phyloP scores from a whole-genome alignment of 345 rosid genomes.

The Zanthoxylum bungeanum region DNA sequence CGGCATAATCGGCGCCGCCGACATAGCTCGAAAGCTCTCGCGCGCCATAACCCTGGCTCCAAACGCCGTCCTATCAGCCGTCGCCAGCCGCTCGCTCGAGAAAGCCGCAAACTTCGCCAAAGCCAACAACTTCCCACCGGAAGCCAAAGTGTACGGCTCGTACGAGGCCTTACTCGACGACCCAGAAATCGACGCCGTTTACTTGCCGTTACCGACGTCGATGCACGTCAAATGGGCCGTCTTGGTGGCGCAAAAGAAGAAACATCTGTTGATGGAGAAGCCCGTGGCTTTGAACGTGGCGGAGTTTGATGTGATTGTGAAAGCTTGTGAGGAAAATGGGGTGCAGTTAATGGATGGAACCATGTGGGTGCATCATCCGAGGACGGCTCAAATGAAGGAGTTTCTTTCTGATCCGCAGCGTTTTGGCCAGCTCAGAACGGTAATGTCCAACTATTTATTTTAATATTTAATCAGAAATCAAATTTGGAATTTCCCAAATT shows the following conservation, averaged over 20 bases:
- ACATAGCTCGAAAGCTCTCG: constrained; percentile 63
- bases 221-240: constrained; percentile 71
- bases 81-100: constrained; percentile 55
- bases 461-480: no score
- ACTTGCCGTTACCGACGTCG: constrained; percentile 67
- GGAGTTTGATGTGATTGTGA: constrained; percentile 57
- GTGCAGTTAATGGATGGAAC: constrained; percentile 89
- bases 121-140: constrained; percentile 56
- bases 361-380: constrained; percentile 81
- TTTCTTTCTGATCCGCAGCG: constrained; percentile 41
- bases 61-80: constrained; percentile 58
- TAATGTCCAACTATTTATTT: no score
- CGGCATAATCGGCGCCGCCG: constrained; percentile 73
- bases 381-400: constrained; percentile 49
- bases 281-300: constrained; percentile 56
- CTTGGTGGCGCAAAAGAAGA: constrained; percentile 56
- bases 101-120: constrained; percentile 57
- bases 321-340: constrained; percentile 62
- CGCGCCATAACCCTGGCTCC: constrained; percentile 65
- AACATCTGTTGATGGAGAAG: constrained; percentile 77
- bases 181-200: constrained; percentile 68
- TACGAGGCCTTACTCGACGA: constrained; percentile 72
- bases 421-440: constrained; percentile 60
- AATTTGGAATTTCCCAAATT: no score
- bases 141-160: constrained; percentile 59